These are phyloP conservation scores for Clarireedia hainanense DNA, from an alignment of 2,329 filamentous ascomycete species.

Conservation along the genomic window DNA sequence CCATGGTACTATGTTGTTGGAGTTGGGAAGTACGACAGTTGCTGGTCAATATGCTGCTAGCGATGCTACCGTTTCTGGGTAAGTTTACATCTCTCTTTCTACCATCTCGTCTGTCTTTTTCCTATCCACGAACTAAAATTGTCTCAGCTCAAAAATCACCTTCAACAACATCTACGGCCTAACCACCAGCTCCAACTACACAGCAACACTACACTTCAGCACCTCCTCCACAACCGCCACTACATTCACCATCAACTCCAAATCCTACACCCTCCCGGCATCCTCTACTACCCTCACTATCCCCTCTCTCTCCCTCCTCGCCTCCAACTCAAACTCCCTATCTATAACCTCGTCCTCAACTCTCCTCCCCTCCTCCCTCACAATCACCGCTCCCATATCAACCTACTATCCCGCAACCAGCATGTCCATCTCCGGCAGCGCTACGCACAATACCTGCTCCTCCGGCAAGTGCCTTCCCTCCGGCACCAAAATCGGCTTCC, in stretches of 20 bases:
- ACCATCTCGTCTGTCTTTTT: neutral
- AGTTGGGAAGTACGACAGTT: constrained; percentile 13
- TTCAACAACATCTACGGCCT: constrained; percentile 17
- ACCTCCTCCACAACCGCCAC: neutral
- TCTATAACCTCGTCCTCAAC: constrained; percentile 12
- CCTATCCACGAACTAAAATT: neutral
- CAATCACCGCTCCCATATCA: constrained; percentile 10
- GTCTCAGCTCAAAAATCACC: constrained; percentile 11
- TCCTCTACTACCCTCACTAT: constrained; percentile 6
- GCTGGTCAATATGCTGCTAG: constrained; percentile 11
- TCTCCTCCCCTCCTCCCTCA: constrained; percentile 3
- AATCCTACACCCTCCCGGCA: constrained; percentile 10
- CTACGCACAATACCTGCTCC: constrained; percentile 13
- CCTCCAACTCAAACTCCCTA: neutral
- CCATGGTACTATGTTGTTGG: constrained; percentile 21
- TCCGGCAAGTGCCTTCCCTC: constrained; percentile 17
- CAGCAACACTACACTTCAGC: constrained; percentile 12
- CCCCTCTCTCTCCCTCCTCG: constrained; percentile 12
- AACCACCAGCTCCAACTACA: constrained; percentile 19
- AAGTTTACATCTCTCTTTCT: neutral
- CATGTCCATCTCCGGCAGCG: constrained; percentile 44
- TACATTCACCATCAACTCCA: constrained; percentile 13
- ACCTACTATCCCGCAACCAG: constrained; percentile 41
- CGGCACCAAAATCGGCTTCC: constrained; percentile 19
- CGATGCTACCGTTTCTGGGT: constrained; percentile 15